These are phyloP conservation scores for Chlorophyllum brunneum DNA, from an alignment of 768 basidiomycete genomes.

Conservation along the genomic window DNA sequence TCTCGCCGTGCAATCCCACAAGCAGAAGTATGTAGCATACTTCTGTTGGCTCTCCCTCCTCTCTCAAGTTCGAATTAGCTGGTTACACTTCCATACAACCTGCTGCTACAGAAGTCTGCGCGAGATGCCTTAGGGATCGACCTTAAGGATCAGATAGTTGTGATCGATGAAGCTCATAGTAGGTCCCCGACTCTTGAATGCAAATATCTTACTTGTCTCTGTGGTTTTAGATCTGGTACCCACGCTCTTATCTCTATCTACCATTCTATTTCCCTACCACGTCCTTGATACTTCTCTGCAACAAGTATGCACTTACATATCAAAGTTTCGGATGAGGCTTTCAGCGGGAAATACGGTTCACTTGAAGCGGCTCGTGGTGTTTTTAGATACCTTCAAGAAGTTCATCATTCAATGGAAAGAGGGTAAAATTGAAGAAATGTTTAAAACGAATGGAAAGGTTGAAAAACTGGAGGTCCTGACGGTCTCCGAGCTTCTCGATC, in stretches of 20 bases:
- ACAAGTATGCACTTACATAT: constrained; percentile 76
- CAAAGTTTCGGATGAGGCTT: constrained; percentile 75
- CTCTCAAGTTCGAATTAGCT: constrained; percentile 42
- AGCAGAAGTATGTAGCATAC: constrained; percentile 64
- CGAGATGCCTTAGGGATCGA: constrained; percentile 87
- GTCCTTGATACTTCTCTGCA: constrained; percentile 59
- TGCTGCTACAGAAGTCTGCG: constrained; percentile 77
- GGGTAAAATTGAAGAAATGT: constrained; percentile 18
- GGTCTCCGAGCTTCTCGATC: constrained; percentile 58
- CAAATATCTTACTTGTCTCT: neutral
- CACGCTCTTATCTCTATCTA: constrained; percentile 84
- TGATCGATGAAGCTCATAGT: constrained; percentile 98
- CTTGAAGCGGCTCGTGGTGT: constrained; percentile 71
- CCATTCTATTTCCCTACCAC: constrained; percentile 53
- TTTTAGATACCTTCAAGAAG: constrained; percentile 66
- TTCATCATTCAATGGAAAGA: constrained; percentile 56
- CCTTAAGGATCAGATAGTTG: constrained; percentile 77
- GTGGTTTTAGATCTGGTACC: constrained; percentile 71
- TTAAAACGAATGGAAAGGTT: constrained; percentile 11
- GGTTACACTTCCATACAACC: constrained; percentile 91
- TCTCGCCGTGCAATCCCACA: constrained; percentile 84
- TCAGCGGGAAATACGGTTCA: constrained; percentile 70
- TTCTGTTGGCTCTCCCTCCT: neutral
- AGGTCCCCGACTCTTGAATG: constrained; percentile 25
- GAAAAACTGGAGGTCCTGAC: constrained; percentile 60